Conservation (phyloP, 108 stramenopile species). For the Pseudonitzschia multistriata region DNA sequence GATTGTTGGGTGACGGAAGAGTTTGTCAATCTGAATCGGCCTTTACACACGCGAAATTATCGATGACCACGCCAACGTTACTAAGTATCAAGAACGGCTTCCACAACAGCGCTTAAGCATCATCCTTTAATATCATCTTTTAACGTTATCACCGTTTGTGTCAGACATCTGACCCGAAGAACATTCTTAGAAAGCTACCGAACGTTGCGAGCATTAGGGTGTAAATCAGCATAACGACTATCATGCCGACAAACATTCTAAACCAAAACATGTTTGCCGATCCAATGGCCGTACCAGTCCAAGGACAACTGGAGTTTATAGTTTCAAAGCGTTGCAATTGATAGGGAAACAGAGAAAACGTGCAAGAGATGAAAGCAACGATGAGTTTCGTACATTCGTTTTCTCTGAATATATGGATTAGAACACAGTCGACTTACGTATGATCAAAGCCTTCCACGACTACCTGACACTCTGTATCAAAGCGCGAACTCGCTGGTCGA, state of each 20-base stretch:
- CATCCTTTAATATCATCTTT: no score
- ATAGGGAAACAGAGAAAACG: not conserved
- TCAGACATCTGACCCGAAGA: not conserved
- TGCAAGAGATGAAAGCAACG: not conserved
- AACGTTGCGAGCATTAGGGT: constrained; percentile 38
- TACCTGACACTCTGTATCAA: constrained; percentile 81
- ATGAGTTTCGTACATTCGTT: constrained; percentile 53
- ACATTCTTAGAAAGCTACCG: not conserved
- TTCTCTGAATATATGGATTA: constrained; percentile 62
- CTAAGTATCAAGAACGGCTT: no score
- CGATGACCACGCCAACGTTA: no score
- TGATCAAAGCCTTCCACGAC: constrained; percentile 90
- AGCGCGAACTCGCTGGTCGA: constrained; percentile 73
- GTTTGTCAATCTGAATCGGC: no score
- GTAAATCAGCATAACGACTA: constrained; percentile 44
- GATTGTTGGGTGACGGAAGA: no score
- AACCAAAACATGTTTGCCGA: constrained; percentile 81
- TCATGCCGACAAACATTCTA: constrained; percentile 58
- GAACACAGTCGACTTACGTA: constrained; percentile 49
- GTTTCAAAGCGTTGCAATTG: not conserved
- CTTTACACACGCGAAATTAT: no score
- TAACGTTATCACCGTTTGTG: no score
- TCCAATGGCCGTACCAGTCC: constrained; percentile 87
- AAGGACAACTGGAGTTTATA: constrained; percentile 35
- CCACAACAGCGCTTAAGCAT: no score